Evolutionary conservation across 441 rosid species (phyloP), one percentile per base, ranked within the genome.

Genomic region (Geranium incanum): DNA sequence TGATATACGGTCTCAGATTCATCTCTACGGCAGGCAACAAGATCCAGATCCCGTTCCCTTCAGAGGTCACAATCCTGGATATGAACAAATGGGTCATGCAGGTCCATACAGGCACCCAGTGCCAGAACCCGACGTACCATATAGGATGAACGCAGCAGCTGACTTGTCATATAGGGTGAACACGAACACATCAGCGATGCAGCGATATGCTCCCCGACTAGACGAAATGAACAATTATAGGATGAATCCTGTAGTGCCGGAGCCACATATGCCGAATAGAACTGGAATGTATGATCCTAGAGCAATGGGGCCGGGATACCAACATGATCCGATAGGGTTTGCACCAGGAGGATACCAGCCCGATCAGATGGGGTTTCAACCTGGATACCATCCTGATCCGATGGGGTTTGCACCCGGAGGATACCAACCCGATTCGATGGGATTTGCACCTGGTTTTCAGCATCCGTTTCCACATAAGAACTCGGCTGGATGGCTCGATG

Each of bases 401-500:
- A 39, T 39, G 43, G 8, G 5, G 43, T 39, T 39, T 39, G 6
- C 43, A 39, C 33, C 33, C 33, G 33, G 33, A 28, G 33, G 33
- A 28, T 39, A 39, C 43, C 43, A 39, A 39, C 43, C 43, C 8
- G 43, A 39, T 39, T 39, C 43, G 6, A 39, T 39, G 8, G 43
- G 43, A 4, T 39, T 39, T 71, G 81, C 88, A 19, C 81, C 85
- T 37, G 91, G 89, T 69, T 85, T 87, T 43, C 69, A 66, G 64
- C 68, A 77, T 37, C 82, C 79, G 0, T 81, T 74, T 67, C 50
- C 85, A 0, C 74, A 59, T 1, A 62, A 79, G 7, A 68, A 71
- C 66, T 84, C 88, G 0, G 80, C 81, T 4, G 93, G 96, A 41
- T 89, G 98, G 93, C 79, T 88, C 66, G 70, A 87, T 33, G 95